phyloP scores from a whole-genome alignment of 2,329 filamentous ascomycete genomes.

The Diaporthe sp. region DNA sequence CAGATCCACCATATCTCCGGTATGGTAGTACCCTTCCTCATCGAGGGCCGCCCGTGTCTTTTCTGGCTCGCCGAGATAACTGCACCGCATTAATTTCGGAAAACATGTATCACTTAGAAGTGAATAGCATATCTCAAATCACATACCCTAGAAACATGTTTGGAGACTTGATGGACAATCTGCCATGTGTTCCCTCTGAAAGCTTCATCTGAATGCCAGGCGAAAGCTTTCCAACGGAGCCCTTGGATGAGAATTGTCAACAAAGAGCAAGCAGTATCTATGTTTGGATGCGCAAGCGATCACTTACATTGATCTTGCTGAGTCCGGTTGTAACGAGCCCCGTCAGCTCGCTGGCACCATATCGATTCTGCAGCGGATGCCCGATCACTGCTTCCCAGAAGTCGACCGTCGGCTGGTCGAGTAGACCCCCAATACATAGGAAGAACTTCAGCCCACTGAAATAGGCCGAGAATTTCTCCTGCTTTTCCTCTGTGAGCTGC shows the following conservation, averaged over 20 bases:
- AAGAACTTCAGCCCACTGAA: not conserved
- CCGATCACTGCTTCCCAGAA: not conserved
- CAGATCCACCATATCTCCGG: not conserved
- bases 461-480: not conserved
- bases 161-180: not conserved
- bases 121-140: not conserved
- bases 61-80: not conserved
- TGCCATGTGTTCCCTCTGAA: not conserved
- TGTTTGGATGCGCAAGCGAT: not conserved
- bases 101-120: not conserved
- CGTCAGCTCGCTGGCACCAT: not conserved
- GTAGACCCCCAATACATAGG: not conserved
- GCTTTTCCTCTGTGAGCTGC: not conserved
- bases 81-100: not conserved
- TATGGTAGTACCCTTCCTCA: not conserved
- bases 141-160: not conserved
- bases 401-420: not conserved
- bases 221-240: not conserved
- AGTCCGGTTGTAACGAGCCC: not conserved
- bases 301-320: not conserved
- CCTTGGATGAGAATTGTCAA: not conserved
- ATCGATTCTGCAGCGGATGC: not conserved
- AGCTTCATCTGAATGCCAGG: not conserved
- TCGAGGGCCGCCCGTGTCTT: not conserved
- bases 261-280: not conserved